Percentiles rank a stretch among this genome's conserved stretches.
Conservation (phyloP, 2,329 filamentous ascomycete species). For the Cytospora piceae region DNA sequence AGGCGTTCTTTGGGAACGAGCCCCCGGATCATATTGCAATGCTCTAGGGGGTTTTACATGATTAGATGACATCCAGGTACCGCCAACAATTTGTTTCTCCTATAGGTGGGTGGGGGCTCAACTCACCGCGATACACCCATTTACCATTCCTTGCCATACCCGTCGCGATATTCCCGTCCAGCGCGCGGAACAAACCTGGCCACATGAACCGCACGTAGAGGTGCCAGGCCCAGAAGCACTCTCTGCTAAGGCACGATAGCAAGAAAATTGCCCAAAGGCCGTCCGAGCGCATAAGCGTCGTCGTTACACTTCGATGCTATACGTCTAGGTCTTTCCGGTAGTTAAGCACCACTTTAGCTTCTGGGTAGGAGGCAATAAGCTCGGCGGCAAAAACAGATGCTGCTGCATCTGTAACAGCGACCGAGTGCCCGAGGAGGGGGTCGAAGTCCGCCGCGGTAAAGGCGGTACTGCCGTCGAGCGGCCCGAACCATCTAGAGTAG, state of each 20-base stretch:
- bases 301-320: constrained; percentile 43
- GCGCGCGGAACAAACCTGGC: constrained; percentile 9
- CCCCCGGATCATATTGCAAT: constrained; percentile 35
- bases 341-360: constrained; percentile 51
- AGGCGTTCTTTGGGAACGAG: constrained; percentile 32
- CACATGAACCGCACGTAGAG: constrained; percentile 2
- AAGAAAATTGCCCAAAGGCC: constrained; percentile 37
- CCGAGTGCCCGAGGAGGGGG: constrained; percentile 36
- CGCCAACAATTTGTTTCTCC: no score
- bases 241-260: constrained; percentile 35
- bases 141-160: constrained; percentile 13
- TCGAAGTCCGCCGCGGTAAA: constrained; percentile 37
- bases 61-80: neutral
- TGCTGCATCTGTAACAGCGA: constrained; percentile 48
- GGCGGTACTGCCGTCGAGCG: constrained; percentile 25
- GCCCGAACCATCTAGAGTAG: constrained; percentile 30
- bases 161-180: constrained; percentile 5
- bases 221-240: constrained; percentile 42
- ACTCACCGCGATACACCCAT: constrained; percentile 18
- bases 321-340: constrained; percentile 43
- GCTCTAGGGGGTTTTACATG: constrained; percentile 20
- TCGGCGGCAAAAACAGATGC: constrained; percentile 46
- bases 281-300: constrained; percentile 35
- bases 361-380: constrained; percentile 50
- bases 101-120: neutral